Conservation (phyloP, 495 filamentous ascomycete genomes). For the Durotheca rogersii region DNA sequence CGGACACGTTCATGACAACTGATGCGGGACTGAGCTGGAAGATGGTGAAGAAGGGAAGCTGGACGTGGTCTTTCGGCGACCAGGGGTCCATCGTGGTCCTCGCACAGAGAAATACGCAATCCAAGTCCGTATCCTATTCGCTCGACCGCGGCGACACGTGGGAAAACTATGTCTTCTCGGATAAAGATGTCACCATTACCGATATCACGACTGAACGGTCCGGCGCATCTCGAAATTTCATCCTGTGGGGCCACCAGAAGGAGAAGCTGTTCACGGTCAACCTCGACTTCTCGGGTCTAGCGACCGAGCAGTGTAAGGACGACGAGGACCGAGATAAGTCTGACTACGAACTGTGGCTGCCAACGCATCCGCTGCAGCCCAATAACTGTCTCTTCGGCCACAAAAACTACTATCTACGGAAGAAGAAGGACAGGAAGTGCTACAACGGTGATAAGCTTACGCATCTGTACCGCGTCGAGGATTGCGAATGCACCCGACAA, state of each 20-base stretch:
- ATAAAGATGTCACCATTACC: constrained; percentile 64
- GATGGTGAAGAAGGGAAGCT: constrained; percentile 76
- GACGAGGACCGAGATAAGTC: constrained; percentile 62
- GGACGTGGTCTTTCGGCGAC: constrained; percentile 92
- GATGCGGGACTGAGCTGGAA: constrained; percentile 92
- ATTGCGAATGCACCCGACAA: constrained; percentile 77
- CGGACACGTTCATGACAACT: constrained; percentile 81
- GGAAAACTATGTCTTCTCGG: constrained; percentile 69
- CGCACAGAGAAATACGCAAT: constrained; percentile 57
- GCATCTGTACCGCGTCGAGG: constrained; percentile 62
- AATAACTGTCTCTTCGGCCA: constrained; percentile 91
- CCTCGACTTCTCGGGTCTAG: constrained; percentile 81
- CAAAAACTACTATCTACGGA: constrained; percentile 84
- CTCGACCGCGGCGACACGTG: constrained; percentile 77
- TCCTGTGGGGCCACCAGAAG: constrained; percentile 76
- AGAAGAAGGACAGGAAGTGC: constrained; percentile 70
- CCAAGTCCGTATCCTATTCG: constrained; percentile 72
- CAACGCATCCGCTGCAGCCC: constrained; percentile 71
- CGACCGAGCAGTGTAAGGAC: constrained; percentile 65
- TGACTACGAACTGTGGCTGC: constrained; percentile 82
- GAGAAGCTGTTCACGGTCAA: constrained; percentile 66
- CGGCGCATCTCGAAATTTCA: constrained; percentile 83
- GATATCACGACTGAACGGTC: constrained; percentile 87
- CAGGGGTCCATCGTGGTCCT: constrained; percentile 90
- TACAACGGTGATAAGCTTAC: constrained; percentile 72